Base-by-base conservation (phyloP, 2,329 filamentous ascomycete genomes). In the Fusarium burgessii region DNA sequence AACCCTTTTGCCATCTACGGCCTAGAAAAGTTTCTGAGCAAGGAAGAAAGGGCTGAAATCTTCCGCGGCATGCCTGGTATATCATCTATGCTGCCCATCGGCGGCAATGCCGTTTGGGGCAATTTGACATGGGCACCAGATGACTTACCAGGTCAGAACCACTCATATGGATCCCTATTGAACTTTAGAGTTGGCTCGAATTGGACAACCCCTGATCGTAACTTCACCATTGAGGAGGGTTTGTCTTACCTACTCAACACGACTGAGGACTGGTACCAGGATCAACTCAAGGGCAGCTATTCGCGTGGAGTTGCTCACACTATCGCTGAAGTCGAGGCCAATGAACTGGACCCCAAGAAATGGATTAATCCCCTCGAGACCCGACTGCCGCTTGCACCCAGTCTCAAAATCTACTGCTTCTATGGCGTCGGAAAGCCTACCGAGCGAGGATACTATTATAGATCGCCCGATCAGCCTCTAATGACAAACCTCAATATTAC, bases 1-100 rank as follows among this genome's bases (percentile, higher is more conserved):
- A 98, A 98, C 76, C 90, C 95, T 4, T 97, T 98, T 79, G 96
- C 96, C 12, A 95, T 99, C 3, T 98, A 98, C 76, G 96, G 96
- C 1, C 87, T 99, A 13, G 96, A 99, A 80, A 97, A 96, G 78
- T 99, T 99, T 79, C 85, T 99, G 49, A 95, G 91, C 75, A 93
- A 92, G 76, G 91, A 95, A 71, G 96, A 99, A 80, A 89, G 96
- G 56, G 94, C 93, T 1, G 94, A 98, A 77, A 91, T 99, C 45
- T 97, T 99, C 84, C 91, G 96, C 56, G 93, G 94, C 46, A 98
- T 99, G 95, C 96, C 96, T 1, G 96, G 96, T 10, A 93, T 98
- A 66, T 97, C 93, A 10, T 96, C 93, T 50, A 99, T 99, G 96
- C 87, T 99, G 2, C 96, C 96, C 9, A 93, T 98, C 46, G 96